Percentiles rank a stretch among this genome's conserved stretches.
Evolutionary conservation across 495 filamentous ascomycete species (phyloP).

Genomic region (Lepraria neglecta): DNA sequence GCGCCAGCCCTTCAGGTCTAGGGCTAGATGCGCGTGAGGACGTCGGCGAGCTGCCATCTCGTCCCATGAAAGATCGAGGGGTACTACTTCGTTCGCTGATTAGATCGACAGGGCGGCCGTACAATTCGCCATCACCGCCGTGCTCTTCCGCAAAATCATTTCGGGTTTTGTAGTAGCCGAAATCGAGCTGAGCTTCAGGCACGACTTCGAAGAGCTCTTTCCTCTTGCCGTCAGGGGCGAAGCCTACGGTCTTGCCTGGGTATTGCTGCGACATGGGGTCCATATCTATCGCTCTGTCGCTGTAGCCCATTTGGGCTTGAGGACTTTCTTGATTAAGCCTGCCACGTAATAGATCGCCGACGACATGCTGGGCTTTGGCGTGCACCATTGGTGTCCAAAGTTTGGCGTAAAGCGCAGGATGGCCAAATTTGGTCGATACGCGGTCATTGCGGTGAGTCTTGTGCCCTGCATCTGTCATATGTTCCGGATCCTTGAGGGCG

Average conservation of each 20-base stretch:
- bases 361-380: slow-evolving; percentile 73
- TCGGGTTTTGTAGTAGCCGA: slow-evolving; percentile 82
- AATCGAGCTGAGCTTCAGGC: slow-evolving; percentile 82
- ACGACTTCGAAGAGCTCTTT: slow-evolving; percentile 70
- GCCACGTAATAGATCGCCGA: slow-evolving; percentile 75
- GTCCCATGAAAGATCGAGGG: slow-evolving; percentile 47
- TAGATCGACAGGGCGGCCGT: slow-evolving; percentile 59
- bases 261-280: slow-evolving; percentile 70
- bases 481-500: slow-evolving; percentile 51
- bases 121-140: slow-evolving; percentile 65
- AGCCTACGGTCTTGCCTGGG: slow-evolving; percentile 58
- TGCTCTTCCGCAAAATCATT: slow-evolving; percentile 83
- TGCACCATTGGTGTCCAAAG: slow-evolving; percentile 96
- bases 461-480: slow-evolving; percentile 43
- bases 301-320: slow-evolving; percentile 47
- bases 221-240: slow-evolving; percentile 32
- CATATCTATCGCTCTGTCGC: slow-evolving; percentile 58
- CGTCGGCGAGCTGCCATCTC: slow-evolving; percentile 38
- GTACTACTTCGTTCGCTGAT: slow-evolving; percentile 61
- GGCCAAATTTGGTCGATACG: slow-evolving; percentile 75
- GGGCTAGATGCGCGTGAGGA: slow-evolving; percentile 45
- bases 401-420: slow-evolving; percentile 82
- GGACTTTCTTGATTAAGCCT: slow-evolving; percentile 58
- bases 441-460: slow-evolving; percentile 57
- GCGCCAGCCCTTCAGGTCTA: slow-evolving; percentile 23